These are phyloP conservation scores for Didymella glomerata DNA, from an alignment of 2,329 filamentous ascomycete species.

Conservation along the genomic window DNA sequence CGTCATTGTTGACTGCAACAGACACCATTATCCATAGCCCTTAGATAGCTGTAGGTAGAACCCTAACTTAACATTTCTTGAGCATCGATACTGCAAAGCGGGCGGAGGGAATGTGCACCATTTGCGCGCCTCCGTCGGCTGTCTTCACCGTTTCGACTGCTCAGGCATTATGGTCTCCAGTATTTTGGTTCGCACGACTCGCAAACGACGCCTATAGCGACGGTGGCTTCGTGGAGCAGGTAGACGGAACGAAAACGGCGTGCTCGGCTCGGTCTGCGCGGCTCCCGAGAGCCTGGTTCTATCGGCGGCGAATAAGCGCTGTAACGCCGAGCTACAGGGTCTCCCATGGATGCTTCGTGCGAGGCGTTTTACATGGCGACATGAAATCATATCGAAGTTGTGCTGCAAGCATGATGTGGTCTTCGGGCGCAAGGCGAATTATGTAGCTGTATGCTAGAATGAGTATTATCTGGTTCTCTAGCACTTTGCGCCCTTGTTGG, in stretches of 20 bases:
- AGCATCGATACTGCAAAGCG: not conserved
- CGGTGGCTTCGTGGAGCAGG: not conserved
- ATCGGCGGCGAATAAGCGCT: not conserved
- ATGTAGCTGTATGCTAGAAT: constrained; percentile 1
- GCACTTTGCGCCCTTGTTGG: not conserved
- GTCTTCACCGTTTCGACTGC: not conserved
- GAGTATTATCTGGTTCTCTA: not conserved
- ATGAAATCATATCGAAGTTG: constrained; percentile 3
- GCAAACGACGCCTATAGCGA: not conserved
- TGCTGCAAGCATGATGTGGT: not conserved
- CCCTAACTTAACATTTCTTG: constrained; percentile 10
- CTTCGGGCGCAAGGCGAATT: not conserved
- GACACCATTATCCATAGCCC: constrained; percentile 25
- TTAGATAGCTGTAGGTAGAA: constrained; percentile 46
- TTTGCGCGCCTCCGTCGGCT: not conserved
- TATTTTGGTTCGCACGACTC: not conserved
- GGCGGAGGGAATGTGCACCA: not conserved
- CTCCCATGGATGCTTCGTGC: not conserved
- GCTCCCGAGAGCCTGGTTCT: constrained; percentile 9
- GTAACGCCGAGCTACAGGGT: constrained; percentile 3
- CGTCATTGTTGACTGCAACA: constrained; percentile 25
- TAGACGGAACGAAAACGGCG: constrained; percentile 1
- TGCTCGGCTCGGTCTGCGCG: constrained; percentile 15
- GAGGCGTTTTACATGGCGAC: constrained; percentile 1
- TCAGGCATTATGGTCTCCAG: not conserved